phyloP scores from a whole-genome alignment of 441 rosid genomes.

The Breynia disticha region DNA sequence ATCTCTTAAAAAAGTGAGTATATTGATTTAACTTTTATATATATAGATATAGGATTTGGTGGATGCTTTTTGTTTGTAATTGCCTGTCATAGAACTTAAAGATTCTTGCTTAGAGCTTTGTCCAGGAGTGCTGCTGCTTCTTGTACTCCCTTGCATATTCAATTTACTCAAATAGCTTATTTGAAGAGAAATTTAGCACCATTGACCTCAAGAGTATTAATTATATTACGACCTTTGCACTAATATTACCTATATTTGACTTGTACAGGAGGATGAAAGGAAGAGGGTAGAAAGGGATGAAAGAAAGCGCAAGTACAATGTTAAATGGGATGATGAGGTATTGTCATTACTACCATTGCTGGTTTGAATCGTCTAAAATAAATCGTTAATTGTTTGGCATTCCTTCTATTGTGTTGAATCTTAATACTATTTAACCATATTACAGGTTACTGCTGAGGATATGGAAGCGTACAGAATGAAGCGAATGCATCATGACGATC shows the following conservation, averaged over 20 bases:
- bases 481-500: conserved; percentile 20
- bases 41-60: background rate
- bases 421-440: background rate
- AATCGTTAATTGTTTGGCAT: background rate
- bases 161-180: too few relatives aligned
- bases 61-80: background rate
- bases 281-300: conserved; percentile 74
- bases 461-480: conserved; percentile 95
- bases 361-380: background rate
- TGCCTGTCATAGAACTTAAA: background rate
- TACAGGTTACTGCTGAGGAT: conserved; percentile 69
- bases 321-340: conserved; percentile 76
- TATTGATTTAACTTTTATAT: background rate
- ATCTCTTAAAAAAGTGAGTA: conserved; percentile 65
- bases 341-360: background rate
- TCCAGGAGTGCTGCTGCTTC: too few relatives aligned
- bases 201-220: too few relatives aligned
- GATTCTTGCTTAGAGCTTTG: too few relatives aligned
- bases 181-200: too few relatives aligned
- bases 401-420: too few relatives aligned
- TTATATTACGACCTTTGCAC: too few relatives aligned
- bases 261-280: conserved; percentile 52
- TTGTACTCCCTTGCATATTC: too few relatives aligned
- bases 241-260: background rate
- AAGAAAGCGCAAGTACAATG: conserved; percentile 89